A percentile compares a stretch with the other conserved stretches of the same genome.
Conservation (phyloP, 2,329 filamentous ascomycete genomes). For the Nigrospora sphaerica region DNA sequence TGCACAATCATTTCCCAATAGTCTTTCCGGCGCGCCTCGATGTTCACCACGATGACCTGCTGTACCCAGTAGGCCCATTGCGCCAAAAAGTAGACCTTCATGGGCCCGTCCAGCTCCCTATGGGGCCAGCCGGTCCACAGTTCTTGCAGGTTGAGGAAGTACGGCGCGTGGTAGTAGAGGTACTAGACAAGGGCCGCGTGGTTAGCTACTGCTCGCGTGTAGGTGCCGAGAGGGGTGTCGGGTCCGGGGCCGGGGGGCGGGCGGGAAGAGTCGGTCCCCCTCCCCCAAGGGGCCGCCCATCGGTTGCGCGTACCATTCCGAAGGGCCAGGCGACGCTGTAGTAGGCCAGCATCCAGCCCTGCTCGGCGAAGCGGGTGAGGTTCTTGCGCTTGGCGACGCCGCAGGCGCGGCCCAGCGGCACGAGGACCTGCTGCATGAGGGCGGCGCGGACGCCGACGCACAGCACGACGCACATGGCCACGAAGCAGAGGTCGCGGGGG, state of each 20-base stretch:
- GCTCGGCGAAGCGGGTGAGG: slow-evolving; percentile 78
- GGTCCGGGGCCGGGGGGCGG: not conserved
- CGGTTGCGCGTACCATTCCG: slow-evolving; percentile 58
- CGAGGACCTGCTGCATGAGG: slow-evolving; percentile 80
- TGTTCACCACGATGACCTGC: slow-evolving; percentile 85
- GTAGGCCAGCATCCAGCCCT: slow-evolving; percentile 84
- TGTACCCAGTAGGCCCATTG: slow-evolving; percentile 91
- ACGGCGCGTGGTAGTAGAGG: slow-evolving; percentile 67
- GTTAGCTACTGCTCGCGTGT: not conserved
- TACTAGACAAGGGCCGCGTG: slow-evolving; percentile 43
- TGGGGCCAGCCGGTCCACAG: slow-evolving; percentile 83
- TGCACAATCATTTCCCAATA: slow-evolving; percentile 93
- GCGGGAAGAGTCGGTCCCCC: not conserved
- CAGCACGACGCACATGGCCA: slow-evolving; percentile 68
- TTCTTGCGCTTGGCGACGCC: slow-evolving; percentile 71
- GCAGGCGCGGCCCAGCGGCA: slow-evolving; percentile 62
- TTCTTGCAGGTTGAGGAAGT: slow-evolving; percentile 67
- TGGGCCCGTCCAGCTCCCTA: slow-evolving; percentile 62
- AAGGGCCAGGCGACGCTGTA: slow-evolving; percentile 73
- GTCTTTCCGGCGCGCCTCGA: slow-evolving; percentile 88
- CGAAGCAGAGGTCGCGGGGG: slow-evolving; percentile 68
- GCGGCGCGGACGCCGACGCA: slow-evolving; percentile 80
- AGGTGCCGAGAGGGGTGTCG: too few species aligned
- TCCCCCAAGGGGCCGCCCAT: slow-evolving; percentile 7
- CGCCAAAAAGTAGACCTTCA: slow-evolving; percentile 85